Evolutionary conservation across 139 green algal genomes (phyloP).

Genomic region (Chlorella sp.): DNA sequence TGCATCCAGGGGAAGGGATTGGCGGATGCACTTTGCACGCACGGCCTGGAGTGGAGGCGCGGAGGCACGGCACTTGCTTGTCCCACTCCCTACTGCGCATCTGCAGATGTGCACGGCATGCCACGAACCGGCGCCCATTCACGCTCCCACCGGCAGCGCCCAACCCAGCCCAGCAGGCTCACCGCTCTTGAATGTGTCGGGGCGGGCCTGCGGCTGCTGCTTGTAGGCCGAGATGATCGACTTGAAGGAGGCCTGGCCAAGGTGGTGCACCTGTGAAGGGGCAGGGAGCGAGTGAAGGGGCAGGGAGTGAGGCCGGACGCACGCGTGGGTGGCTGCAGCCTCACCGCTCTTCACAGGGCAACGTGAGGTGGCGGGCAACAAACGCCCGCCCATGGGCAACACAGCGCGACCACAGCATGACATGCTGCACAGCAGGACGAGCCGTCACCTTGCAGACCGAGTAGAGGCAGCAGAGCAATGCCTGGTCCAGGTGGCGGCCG

Average conservation of each 20-base stretch:
- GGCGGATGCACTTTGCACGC: no score
- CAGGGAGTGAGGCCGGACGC: no score
- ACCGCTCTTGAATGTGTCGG: constrained; percentile 72
- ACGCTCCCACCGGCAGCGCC: neutral
- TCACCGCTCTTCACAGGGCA: neutral
- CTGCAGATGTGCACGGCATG: neutral
- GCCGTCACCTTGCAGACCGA: constrained; percentile 86
- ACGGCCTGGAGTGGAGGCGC: neutral
- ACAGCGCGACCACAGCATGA: neutral
- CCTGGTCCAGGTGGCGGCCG: constrained; percentile 90
- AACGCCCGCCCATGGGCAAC: neutral
- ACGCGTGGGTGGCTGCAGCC: no score
- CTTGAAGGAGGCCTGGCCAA: constrained; percentile 71
- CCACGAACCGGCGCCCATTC: neutral
- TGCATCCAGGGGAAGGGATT: neutral
- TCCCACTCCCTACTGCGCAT: no score
- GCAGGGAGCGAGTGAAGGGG: neutral
- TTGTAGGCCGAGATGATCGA: constrained; percentile 90
- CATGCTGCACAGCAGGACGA: neutral
- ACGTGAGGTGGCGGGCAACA: neutral
- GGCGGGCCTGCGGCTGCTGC: constrained; percentile 71
- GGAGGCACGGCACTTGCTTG: no score
- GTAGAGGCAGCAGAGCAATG: constrained; percentile 89
- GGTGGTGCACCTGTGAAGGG: neutral
- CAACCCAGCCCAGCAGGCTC: no score